phyloP scores from a whole-genome alignment of 2,329 filamentous ascomycete genomes.

The Aspergillus sclerotialis region DNA sequence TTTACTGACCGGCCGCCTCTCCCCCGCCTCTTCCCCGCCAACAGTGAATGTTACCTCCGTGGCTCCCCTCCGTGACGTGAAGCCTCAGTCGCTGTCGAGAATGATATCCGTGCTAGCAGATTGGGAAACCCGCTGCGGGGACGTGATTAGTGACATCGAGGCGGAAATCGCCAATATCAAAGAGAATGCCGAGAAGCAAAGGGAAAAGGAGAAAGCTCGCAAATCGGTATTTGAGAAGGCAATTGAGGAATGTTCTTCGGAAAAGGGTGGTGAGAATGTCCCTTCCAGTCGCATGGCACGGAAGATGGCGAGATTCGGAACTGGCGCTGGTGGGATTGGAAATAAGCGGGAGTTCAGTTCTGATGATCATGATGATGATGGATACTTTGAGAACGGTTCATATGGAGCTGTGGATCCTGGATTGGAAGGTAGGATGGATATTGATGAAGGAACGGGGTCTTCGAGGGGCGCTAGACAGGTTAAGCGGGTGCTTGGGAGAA shows the following conservation, averaged over 20 bases:
- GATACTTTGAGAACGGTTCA: conserved; percentile 25
- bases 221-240: conserved; percentile 45
- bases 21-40: conserved; percentile 72
- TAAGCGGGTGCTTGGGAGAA: conserved; percentile 32
- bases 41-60: conserved; percentile 72
- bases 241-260: conserved; percentile 32
- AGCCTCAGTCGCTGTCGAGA: conserved; percentile 61
- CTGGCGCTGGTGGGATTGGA: too few species aligned
- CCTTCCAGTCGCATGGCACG: conserved; percentile 3
- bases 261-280: conserved; percentile 8
- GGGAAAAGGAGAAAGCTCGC: conserved; percentile 44
- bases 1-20: conserved; percentile 74
- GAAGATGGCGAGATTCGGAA: conserved; percentile 6
- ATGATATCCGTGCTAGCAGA: conserved; percentile 62
- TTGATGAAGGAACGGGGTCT: conserved; percentile 28
- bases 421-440: conserved; percentile 29
- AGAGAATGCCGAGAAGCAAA: conserved; percentile 48
- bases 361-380: conserved; percentile 34
- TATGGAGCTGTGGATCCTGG: conserved; percentile 19
- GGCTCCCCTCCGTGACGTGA: conserved; percentile 77
- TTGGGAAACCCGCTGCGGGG: conserved; percentile 74
- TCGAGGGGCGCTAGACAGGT: conserved; percentile 19
- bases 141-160: conserved; percentile 68
- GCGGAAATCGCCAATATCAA: conserved; percentile 64
- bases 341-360: conserved; percentile 36